These are phyloP conservation scores for Coemansia sp. DNA, from an alignment of 192 early-diverging fungal species.

Conservation along the genomic window DNA sequence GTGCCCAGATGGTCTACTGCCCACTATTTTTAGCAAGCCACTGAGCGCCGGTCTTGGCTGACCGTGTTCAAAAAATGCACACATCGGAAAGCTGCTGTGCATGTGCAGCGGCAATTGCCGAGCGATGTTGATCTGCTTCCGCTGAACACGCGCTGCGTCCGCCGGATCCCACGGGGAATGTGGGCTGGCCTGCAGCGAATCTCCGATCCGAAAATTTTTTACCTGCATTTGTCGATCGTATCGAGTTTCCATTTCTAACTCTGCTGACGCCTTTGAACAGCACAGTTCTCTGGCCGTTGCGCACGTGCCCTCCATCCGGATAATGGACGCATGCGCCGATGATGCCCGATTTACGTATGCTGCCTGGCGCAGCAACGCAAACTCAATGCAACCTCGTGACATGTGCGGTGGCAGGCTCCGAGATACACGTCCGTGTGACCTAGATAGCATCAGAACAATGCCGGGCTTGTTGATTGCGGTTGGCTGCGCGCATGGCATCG, in stretches of 20 bases:
- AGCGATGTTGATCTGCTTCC: background rate
- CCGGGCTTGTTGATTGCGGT: no score
- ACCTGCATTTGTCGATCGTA: background rate
- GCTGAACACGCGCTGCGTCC: background rate
- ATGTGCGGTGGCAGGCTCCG: no score
- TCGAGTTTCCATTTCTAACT: background rate
- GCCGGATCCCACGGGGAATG: background rate
- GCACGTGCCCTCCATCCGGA: no score
- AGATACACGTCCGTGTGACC: background rate
- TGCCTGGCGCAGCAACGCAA: no score
- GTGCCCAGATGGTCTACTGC: background rate
- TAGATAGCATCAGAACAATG: background rate
- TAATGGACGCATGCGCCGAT: no score
- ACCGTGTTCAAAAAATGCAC: background rate
- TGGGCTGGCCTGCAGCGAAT: background rate
- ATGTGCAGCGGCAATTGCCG: background rate
- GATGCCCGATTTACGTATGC: no score
- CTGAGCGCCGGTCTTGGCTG: background rate
- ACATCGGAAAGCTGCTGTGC: background rate
- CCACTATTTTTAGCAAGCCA: constrained; percentile 2
- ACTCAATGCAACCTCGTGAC: background rate
- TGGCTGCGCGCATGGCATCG: no score
- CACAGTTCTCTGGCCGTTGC: no score
- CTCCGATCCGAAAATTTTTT: background rate
- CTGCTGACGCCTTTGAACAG: background rate